These are phyloP conservation scores for Colletotrichum sp. DNA, from an alignment of 2,329 filamentous ascomycete genomes.

Conservation along the genomic window DNA sequence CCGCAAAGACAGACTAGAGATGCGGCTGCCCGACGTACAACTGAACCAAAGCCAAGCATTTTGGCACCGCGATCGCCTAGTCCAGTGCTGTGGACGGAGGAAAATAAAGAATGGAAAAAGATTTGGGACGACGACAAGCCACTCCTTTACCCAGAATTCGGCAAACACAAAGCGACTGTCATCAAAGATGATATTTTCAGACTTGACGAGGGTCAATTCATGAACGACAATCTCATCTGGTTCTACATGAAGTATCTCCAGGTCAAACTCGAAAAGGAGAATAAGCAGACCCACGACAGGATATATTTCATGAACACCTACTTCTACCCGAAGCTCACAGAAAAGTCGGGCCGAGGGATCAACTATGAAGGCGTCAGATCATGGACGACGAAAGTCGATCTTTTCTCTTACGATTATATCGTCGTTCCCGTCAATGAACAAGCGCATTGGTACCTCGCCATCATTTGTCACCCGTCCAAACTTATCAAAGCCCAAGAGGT, in stretches of 20 bases:
- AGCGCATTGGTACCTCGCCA: conserved; percentile 91
- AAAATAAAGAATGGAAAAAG: conserved; percentile 55
- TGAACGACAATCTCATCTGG: conserved; percentile 92
- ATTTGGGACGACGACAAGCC: conserved; percentile 57
- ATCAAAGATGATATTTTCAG: conserved; percentile 75
- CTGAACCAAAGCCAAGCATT: background rate
- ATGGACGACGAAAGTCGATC: conserved; percentile 86
- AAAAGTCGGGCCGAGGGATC: conserved; percentile 61
- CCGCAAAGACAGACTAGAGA: background rate
- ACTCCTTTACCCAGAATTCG: conserved; percentile 64
- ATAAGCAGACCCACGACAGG: conserved; percentile 61
- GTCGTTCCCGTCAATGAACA: conserved; percentile 90
- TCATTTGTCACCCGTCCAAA: conserved; percentile 86
- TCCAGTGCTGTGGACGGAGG: conserved; percentile 51
- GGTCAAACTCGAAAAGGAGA: conserved; percentile 57
- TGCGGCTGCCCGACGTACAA: background rate
- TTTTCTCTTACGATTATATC: conserved; percentile 87
- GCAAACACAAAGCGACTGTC: conserved; percentile 68
- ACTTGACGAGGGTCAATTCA: conserved; percentile 81
- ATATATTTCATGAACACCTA: conserved; percentile 93
- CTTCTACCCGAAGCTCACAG: conserved; percentile 82
- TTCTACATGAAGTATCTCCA: conserved; percentile 85
- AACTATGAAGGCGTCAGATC: conserved; percentile 85
- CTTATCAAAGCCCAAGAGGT: conserved; percentile 46
- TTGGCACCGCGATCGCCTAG: conserved; percentile 19